phyloP scores from a whole-genome alignment of 306 rosid species.

The Luffa aegyptiaca region DNA sequence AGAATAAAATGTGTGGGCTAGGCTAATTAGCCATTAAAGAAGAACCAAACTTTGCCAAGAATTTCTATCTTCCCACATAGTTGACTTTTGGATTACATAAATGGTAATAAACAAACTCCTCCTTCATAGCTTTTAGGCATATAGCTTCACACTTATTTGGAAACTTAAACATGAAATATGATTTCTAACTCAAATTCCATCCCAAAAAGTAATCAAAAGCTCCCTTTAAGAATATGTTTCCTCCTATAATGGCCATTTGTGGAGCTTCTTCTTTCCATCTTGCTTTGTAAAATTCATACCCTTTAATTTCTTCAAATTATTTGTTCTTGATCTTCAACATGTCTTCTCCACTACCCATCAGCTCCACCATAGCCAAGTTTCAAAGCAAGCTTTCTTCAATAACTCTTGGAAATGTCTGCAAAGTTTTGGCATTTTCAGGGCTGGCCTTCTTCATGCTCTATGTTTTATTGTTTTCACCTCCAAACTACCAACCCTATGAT shows the following conservation, averaged over 20 bases:
- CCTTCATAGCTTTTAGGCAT: neutral
- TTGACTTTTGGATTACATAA: neutral
- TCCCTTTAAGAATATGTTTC: neutral
- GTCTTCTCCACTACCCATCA: slow-evolving; percentile 8
- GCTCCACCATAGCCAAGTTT: neutral
- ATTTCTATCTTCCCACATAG: neutral
- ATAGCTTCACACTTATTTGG: neutral
- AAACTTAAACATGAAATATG: neutral
- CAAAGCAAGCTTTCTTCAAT: slow-evolving; percentile 7
- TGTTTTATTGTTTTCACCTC: slow-evolving; percentile 6
- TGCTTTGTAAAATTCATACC: neutral
- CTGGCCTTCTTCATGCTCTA: slow-evolving; percentile 16
- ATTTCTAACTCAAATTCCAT: neutral
- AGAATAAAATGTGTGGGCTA: neutral
- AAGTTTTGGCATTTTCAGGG: slow-evolving; percentile 18
- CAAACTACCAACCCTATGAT: slow-evolving; percentile 15
- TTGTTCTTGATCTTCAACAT: neutral
- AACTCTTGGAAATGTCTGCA: slow-evolving; percentile 13
- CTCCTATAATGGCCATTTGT: neutral
- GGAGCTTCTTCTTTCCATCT: neutral
- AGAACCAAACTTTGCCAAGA: neutral
- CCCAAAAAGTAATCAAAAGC: neutral
- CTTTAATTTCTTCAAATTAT: neutral
- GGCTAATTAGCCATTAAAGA: neutral
- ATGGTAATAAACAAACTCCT: neutral